Conservation (phyloP, 2,329 filamentous ascomycete species). For the Arthrobotrys sphaeroides region DNA sequence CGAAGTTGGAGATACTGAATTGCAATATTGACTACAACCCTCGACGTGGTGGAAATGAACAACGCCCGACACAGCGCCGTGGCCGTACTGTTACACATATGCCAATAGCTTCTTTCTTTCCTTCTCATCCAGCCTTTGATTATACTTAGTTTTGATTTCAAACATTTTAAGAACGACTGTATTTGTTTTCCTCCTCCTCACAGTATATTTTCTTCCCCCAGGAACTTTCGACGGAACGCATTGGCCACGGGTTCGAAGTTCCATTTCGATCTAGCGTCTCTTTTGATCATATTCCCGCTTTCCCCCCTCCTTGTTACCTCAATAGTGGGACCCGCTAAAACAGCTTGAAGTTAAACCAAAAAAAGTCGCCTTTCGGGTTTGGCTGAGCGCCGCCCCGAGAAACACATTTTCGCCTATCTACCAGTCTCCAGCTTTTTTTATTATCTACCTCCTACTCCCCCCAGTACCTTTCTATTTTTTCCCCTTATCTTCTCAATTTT, state of each 20-base stretch:
- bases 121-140: too few relatives aligned
- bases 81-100: slow-evolving; percentile 14
- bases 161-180: too few relatives aligned
- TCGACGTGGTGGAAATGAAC: background rate
- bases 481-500: background rate
- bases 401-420: background rate
- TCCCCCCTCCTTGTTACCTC: background rate
- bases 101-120: background rate
- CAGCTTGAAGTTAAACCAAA: background rate
- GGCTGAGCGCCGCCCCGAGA: slow-evolving; percentile 6
- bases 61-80: background rate
- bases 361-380: slow-evolving; percentile 4
- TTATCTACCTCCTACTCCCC: background rate
- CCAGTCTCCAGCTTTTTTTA: slow-evolving; percentile 6
- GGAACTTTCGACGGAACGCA: slow-evolving; percentile 1
- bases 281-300: slow-evolving; percentile 4
- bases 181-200: background rate
- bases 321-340: background rate
- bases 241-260: slow-evolving; percentile 9
- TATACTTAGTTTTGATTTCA: too few relatives aligned
- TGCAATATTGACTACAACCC: background rate
- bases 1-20: background rate
- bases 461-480: background rate
- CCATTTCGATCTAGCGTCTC: slow-evolving; percentile 7
- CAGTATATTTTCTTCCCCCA: background rate